phyloP scores from a whole-genome alignment of 352 stramenopile genomes.

The Phytophthora vignae region DNA sequence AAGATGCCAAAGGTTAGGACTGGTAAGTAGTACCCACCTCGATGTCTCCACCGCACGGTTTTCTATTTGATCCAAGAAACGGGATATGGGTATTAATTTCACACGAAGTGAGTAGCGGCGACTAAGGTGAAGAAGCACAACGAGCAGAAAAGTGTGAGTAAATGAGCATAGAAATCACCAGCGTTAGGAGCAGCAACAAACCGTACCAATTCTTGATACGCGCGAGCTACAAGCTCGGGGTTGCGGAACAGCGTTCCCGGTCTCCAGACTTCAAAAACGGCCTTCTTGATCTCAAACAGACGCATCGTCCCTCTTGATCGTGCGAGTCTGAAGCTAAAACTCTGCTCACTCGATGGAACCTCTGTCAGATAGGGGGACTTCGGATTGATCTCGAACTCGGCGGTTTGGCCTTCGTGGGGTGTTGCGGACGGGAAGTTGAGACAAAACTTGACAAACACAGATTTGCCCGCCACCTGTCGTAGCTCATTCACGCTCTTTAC shows the following conservation, averaged over 20 bases:
- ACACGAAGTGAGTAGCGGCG: slow-evolving; percentile 56
- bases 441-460: slow-evolving; percentile 79
- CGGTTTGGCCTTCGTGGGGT: slow-evolving; percentile 71
- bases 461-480: slow-evolving; percentile 46
- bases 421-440: slow-evolving; percentile 69
- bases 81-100: slow-evolving; percentile 61
- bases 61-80: slow-evolving; percentile 77
- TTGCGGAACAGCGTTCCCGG: slow-evolving; percentile 67
- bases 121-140: slow-evolving; percentile 26
- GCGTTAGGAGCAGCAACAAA: background rate
- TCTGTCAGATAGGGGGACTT: slow-evolving; percentile 40
- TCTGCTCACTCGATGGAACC: slow-evolving; percentile 30
- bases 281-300: slow-evolving; percentile 87
- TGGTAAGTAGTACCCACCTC: slow-evolving; percentile 46
- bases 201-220: slow-evolving; percentile 72
- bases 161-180: background rate
- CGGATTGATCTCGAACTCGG: slow-evolving; percentile 41
- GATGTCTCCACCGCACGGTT: slow-evolving; percentile 67
- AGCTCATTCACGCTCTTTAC: slow-evolving; percentile 62
- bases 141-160: background rate
- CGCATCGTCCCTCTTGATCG: slow-evolving; percentile 71
- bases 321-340: slow-evolving; percentile 61
- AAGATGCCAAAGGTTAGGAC: background rate
- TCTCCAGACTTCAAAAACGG: slow-evolving; percentile 79
- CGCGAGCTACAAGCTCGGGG: slow-evolving; percentile 69